phyloP scores from a whole-genome alignment of 257 asterid species.

The Penstemon barbatus region DNA sequence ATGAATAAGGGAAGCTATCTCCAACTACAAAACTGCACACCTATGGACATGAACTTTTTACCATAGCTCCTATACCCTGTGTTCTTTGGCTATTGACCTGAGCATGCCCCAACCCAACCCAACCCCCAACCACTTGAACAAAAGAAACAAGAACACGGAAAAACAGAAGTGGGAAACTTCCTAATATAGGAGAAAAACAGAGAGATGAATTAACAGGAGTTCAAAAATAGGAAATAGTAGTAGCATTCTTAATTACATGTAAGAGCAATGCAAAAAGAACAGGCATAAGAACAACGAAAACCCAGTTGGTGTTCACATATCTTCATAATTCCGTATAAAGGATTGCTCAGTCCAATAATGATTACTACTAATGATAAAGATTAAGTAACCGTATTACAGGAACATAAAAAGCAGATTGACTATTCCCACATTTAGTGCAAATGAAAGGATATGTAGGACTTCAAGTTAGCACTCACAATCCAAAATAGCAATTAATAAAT shows the following conservation, averaged over 20 bases:
- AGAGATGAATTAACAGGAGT: not conserved
- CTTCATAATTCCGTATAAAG: too few relatives aligned
- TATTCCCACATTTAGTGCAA: not conserved
- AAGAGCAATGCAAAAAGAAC: not conserved
- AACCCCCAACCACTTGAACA: not conserved
- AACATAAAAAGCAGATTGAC: not conserved
- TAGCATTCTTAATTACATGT: not conserved
- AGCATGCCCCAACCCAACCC: slow-evolving; percentile 2
- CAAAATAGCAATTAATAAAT: not conserved
- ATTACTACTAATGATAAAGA: too few relatives aligned
- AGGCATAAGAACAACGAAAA: not conserved
- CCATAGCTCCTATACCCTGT: not conserved
- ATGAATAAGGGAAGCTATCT: slow-evolving; percentile 6
- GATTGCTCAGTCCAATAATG: too few relatives aligned
- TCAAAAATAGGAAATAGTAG: not conserved
- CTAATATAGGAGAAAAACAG: not conserved
- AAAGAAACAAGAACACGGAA: not conserved
- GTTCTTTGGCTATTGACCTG: not conserved
- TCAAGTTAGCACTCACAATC: not conserved
- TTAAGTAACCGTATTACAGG: too few relatives aligned
- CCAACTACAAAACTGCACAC: not conserved
- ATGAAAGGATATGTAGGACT: not conserved
- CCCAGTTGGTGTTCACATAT: not conserved
- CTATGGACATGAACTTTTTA: not conserved
- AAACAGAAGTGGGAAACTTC: not conserved